phyloP scores from a whole-genome alignment of 129 eudicot genomes.

The Flaveria linearis region DNA sequence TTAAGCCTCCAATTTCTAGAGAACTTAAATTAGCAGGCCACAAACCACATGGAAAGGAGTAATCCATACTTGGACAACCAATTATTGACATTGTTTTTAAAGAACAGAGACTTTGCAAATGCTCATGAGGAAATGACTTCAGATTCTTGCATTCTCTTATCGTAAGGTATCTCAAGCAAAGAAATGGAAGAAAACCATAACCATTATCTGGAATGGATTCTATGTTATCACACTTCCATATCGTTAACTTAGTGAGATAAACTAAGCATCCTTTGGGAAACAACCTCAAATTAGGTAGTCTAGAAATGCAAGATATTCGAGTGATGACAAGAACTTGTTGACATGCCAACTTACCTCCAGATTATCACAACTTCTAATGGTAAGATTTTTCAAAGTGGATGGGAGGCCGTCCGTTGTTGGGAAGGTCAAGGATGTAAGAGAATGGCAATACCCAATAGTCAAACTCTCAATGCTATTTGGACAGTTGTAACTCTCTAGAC shows the following conservation, averaged over 20 bases:
- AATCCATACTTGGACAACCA: conserved; percentile 25
- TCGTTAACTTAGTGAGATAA: conserved; percentile 2
- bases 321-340: conserved; percentile 13
- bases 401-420: not conserved
- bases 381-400: conserved; percentile 18
- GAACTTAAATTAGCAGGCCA: not conserved
- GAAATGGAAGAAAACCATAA: not conserved
- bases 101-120: conserved; percentile 22
- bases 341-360: conserved; percentile 13
- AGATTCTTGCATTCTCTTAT: conserved; percentile 17
- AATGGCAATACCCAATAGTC: not conserved
- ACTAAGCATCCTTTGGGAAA: conserved; percentile 22
- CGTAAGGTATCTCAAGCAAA: not conserved
- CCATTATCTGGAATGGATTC: conserved; percentile 18
- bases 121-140: conserved; percentile 28
- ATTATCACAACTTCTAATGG: not conserved
- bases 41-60: not conserved
- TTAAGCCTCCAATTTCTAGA: conserved; percentile 6
- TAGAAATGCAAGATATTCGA: not conserved
- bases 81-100: not conserved
- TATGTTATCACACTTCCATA: not conserved
- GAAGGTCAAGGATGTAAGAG: conserved; percentile 8
- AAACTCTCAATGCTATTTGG: conserved; percentile 23
- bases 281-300: not conserved
- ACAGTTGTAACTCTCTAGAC: conserved; percentile 22